These are phyloP conservation scores for Breynia disticha DNA, from an alignment of 441 rosid genomes.

Conservation along the genomic window DNA sequence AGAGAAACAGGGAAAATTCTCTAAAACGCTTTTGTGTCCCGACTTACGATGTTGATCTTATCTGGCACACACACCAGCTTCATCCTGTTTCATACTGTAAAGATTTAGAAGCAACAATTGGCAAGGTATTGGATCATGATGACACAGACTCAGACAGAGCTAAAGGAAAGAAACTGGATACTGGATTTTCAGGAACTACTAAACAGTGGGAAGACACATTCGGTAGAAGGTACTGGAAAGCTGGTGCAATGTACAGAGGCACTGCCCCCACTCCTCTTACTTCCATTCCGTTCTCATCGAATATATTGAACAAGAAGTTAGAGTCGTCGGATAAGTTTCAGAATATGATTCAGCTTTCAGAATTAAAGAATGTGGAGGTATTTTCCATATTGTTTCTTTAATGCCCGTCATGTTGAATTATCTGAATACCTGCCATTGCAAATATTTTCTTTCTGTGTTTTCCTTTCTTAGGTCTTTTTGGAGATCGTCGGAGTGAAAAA, in stretches of 20 bases:
- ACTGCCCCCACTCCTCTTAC: constrained; percentile 47
- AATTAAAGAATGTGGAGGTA: constrained; percentile 53
- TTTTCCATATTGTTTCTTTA: constrained; percentile 3
- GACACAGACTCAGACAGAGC: constrained; percentile 78
- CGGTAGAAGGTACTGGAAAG: constrained; percentile 78
- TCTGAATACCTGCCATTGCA: not conserved
- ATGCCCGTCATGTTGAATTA: constrained; percentile 2
- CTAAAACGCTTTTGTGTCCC: constrained; percentile 71
- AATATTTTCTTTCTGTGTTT: constrained; percentile 11
- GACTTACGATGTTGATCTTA: constrained; percentile 87
- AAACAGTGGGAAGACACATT: constrained; percentile 74
- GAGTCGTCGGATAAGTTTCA: constrained; percentile 15
- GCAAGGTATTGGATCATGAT: constrained; percentile 83
- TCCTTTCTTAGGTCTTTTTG: constrained; percentile 45
- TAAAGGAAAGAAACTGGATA: constrained; percentile 73
- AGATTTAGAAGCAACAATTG: constrained; percentile 43
- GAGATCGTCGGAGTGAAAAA: constrained; percentile 62
- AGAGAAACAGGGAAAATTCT: constrained; percentile 59
- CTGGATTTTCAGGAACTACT: constrained; percentile 71
- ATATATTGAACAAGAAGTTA: constrained; percentile 23
- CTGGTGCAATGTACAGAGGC: constrained; percentile 89
- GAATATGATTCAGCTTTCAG: constrained; percentile 30
- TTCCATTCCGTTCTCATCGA: constrained; percentile 27
- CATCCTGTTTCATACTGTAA: constrained; percentile 60
- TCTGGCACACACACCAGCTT: constrained; percentile 95